Base-by-base conservation (phyloP, 2,329 filamentous ascomycete species). In the Hysterium pulicare region DNA sequence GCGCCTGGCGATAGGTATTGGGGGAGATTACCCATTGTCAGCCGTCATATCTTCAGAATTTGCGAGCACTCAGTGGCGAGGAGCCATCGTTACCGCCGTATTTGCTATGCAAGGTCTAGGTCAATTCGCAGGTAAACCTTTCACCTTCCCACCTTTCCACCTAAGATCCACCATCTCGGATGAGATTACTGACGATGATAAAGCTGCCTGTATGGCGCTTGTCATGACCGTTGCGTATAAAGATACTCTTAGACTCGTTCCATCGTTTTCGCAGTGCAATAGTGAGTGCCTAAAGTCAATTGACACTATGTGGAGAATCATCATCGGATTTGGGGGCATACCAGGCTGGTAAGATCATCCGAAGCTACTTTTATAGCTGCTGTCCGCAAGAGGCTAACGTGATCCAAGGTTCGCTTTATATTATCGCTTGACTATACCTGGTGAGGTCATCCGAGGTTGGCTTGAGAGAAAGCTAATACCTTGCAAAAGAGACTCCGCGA, bases 91-190 rank as follows among this genome's bases (percentile, higher is more conserved):
- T 38, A 48, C 52, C n/a, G 54, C 58, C 3, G 55, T 66, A 4
- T 66, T 66, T 42, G 45, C 60, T 24, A 64, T 64, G 58, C 62
- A 66, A 40, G 58, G 59, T 11, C 42, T 66, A 4, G 62, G 62
- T 7, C 62, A 64, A 30, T 48, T 66, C 1, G 50, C 47, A 21
- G 49, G 8, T 28, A 13, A 28, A 7, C 8, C 13, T 28, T 28
- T 28, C 24, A 28, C 24, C 13, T 7, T 8, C 24, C 7, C 24
- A 13, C 7, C 24, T 28, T 13, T 13, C 24, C 13, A 8, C 24
- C 7, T 28, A 13, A 28, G 24, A 28, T 13, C 13, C 7, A 28
- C 24, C 24, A 8, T 28, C 13, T 7, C 24, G 24, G 8, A 28
- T 28, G 16, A n/a, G n/a, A n/a, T n/a, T n/a, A n/a, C n/a, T n/a